A percentile compares a stretch with the other conserved stretches of the same genome.
phyloP scores from a whole-genome alignment of 2,329 filamentous ascomycete species.

The Hymenoscyphus fructigenus region DNA sequence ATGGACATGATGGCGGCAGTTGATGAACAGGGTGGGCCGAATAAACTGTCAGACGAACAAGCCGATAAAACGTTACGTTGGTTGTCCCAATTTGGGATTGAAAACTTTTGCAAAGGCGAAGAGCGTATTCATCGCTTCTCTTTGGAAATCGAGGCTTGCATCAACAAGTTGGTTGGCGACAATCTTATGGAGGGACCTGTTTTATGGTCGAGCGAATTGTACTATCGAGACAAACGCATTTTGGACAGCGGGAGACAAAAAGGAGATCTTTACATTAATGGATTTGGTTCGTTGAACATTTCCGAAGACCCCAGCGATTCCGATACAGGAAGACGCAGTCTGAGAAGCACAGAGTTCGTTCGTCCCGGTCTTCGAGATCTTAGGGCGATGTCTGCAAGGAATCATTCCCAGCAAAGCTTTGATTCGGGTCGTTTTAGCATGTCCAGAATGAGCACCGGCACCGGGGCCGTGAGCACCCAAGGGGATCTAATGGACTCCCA shows the following conservation, averaged over 20 bases:
- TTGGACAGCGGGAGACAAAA: conserved; percentile 48
- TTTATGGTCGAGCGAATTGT: conserved; percentile 89
- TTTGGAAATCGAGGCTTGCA: conserved; percentile 83
- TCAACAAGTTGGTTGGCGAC: conserved; percentile 81
- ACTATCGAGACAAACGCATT: conserved; percentile 68
- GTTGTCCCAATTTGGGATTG: conserved; percentile 77
- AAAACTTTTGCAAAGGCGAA: conserved; percentile 93
- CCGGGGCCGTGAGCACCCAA: conserved; percentile 42
- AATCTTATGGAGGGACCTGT: conserved; percentile 82
- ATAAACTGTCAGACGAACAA: conserved; percentile 95
- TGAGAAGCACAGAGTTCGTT: conserved; percentile 43
- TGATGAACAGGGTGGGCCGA: conserved; percentile 82
- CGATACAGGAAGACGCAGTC: conserved; percentile 33
- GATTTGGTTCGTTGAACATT: conserved; percentile 47
- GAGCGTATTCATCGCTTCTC: conserved; percentile 93
- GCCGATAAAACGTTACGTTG: conserved; percentile 80
- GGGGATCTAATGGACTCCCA: conserved; percentile 68
- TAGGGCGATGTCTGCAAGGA: conserved; percentile 58
- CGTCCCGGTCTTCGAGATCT: conserved; percentile 57
- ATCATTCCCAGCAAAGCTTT: conserved; percentile 67
- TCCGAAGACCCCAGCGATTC: conserved; percentile 41
- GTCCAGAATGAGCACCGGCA: conserved; percentile 52
- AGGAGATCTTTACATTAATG: conserved; percentile 47
- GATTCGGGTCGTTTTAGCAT: conserved; percentile 63
- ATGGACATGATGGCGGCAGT: conserved; percentile 83